Evolutionary conservation across 257 asterid species (phyloP), one percentile per base, ranked within the genome.

Genomic region (Forsythia viridissima): DNA sequence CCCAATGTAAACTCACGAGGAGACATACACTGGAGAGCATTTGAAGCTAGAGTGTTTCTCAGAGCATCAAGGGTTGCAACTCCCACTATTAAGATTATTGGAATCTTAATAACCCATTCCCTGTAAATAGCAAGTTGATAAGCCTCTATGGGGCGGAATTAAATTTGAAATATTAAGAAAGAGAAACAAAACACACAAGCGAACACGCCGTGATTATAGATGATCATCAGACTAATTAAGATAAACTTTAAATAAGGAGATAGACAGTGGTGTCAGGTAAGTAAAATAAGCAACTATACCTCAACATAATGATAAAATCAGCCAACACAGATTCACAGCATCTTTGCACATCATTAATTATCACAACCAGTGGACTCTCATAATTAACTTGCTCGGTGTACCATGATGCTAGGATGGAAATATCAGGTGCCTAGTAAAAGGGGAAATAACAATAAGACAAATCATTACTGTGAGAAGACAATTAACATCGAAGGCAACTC

Each of bases 381-480:
- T 51, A 57, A 80, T 89, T 86, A 79, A 77, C 95, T 85, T 88
- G 88, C 79, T 89, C 92, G 78, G 84, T 72, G 65, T 91, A 93
- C 99, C 98, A 96, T 43, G 96, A 92, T 20, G 95, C 97, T 81
- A 96, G 80, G 74, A 88, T 80, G 42, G 98, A 93, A 81, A 96
- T 83, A 82, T 96, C 97, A 83, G 97, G 95, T 4, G 91, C 94
- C 99, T 93, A 82, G 70, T 61, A 43, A 39, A 48, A 77, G 61
- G 34, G 72, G 80, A 71, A 80, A 42, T 63, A 78, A 84, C 46
- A 57, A 72, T 39, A 68, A 43, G n/a, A 72, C 79, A 46, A 63
- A 66, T 36, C 30, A 74, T 81, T 41, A 84, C 75, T 15, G 71
- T 70, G 16, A 73, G 55, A 75, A 71, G 18, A 34, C 61, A 82